Percentiles rank a stretch among this genome's conserved stretches.
Conservation (phyloP, 1,139 yeast species). For the Yamadazyma dushanensis region DNA sequence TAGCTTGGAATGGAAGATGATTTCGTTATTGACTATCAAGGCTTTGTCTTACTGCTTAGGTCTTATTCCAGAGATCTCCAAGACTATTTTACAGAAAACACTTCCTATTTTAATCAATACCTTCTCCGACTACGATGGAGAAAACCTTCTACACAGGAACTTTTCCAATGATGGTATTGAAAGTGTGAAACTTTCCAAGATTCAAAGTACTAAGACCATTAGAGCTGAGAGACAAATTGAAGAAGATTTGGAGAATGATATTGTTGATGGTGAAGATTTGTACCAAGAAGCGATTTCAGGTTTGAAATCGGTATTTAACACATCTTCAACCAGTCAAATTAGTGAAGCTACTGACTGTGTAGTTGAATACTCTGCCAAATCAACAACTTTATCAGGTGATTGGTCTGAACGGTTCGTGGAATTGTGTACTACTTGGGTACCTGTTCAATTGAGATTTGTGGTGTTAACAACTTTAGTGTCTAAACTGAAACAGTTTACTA, state of each 20-base stretch:
- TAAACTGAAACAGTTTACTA: conserved; percentile 25
- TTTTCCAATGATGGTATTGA: conserved; percentile 20
- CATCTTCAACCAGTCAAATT: conserved; percentile 51
- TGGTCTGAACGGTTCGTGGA: conserved; percentile 66
- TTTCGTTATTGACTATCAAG: conserved; percentile 46
- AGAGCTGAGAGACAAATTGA: conserved; percentile 21
- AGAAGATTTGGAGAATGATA: conserved; percentile 33
- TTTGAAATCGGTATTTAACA: conserved; percentile 49
- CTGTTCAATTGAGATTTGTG: conserved; percentile 82
- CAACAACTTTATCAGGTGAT: conserved; percentile 19
- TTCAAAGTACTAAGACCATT: conserved; percentile 26
- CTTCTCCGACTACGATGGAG: conserved; percentile 19
- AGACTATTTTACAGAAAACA: conserved; percentile 35
- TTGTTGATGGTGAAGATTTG: conserved; percentile 25
- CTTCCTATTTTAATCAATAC: conserved; percentile 43
- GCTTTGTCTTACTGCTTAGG: conserved; percentile 46
- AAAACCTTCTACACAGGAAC: conserved; percentile 16
- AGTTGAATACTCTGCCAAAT: conserved; percentile 32
- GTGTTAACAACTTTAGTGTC: conserved; percentile 50
- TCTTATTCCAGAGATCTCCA: conserved; percentile 37
- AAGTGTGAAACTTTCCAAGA: conserved; percentile 25
- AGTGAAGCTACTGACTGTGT: conserved; percentile 47
- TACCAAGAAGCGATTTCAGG: conserved; percentile 44
- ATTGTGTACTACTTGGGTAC: conserved; percentile 74
- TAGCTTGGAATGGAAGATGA: conserved; percentile 48